These are phyloP conservation scores for Lasiosphaeria miniovina DNA, from an alignment of 495 filamentous ascomycete genomes.

Conservation along the genomic window DNA sequence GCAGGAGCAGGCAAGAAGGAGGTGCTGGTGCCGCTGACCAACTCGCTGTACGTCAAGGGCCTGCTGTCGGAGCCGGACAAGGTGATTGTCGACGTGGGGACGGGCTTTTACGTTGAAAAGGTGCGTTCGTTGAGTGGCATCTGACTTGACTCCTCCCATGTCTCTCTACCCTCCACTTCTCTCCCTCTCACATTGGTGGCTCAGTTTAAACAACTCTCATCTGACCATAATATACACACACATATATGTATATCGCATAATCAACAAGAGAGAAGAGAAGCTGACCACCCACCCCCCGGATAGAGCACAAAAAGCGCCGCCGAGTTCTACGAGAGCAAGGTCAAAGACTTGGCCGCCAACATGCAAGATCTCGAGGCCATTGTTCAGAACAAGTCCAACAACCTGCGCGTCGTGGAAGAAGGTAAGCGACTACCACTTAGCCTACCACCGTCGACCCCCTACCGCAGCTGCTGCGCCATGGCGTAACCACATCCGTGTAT, in stretches of 20 bases:
- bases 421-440: conserved; percentile 47
- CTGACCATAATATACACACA: too few relatives aligned
- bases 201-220: too few relatives aligned
- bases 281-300: too few relatives aligned
- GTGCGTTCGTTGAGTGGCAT: conserved; percentile 33
- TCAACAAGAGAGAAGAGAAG: conserved; percentile 12
- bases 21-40: conserved; percentile 87
- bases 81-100: conserved; percentile 93
- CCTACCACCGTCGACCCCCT: background rate
- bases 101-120: conserved; percentile 97
- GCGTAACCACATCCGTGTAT: too few relatives aligned
- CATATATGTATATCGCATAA: too few relatives aligned
- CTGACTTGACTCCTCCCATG: background rate
- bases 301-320: conserved; percentile 67
- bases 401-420: conserved; percentile 84
- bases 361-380: conserved; percentile 84
- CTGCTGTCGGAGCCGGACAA: conserved; percentile 69
- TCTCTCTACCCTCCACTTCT: background rate
- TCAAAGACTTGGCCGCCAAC: conserved; percentile 73
- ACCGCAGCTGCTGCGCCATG: too few relatives aligned
- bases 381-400: conserved; percentile 77
- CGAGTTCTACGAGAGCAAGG: conserved; percentile 82
- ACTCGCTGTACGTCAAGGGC: conserved; percentile 90
- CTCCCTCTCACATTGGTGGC: too few relatives aligned
- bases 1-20: conserved; percentile 51